Conservation (phyloP, 179 eudicot species). For the Beta macrorhiza region DNA sequence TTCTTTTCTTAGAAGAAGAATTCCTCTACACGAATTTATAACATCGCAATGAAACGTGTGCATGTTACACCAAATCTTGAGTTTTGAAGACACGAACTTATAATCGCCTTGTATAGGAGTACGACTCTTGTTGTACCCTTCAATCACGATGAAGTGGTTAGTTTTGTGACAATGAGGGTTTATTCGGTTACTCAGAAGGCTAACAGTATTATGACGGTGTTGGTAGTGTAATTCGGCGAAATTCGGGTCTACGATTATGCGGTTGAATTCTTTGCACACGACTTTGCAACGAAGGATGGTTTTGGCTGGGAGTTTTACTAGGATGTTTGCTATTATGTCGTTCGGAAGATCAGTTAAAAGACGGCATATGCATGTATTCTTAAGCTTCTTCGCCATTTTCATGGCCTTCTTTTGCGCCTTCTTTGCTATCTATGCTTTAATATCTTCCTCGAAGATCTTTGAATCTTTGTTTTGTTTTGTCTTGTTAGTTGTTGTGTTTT, state of each 20-base stretch:
- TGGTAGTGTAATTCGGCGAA: slow-evolving; percentile 16
- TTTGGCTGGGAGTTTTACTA: slow-evolving; percentile 10
- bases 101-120: neutral
- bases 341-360: neutral
- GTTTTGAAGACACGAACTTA: neutral
- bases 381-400: too few species aligned
- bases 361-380: too few species aligned
- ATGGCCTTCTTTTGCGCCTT: too few species aligned
- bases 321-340: slow-evolving; percentile 11
- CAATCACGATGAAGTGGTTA: neutral
- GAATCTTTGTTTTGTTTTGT: too few species aligned
- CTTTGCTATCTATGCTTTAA: too few species aligned
- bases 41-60: neutral
- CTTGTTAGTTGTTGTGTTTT: too few species aligned
- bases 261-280: slow-evolving; percentile 15
- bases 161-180: neutral
- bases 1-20: slow-evolving; percentile 9
- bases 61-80: neutral
- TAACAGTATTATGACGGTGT: neutral
- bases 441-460: too few species aligned
- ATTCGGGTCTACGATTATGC: neutral
- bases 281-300: slow-evolving; percentile 5
- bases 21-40: slow-evolving; percentile 22
- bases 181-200: neutral
- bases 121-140: neutral